Conservation (phyloP, 83 land plant species). For the Diphasiastrum complanatum region DNA sequence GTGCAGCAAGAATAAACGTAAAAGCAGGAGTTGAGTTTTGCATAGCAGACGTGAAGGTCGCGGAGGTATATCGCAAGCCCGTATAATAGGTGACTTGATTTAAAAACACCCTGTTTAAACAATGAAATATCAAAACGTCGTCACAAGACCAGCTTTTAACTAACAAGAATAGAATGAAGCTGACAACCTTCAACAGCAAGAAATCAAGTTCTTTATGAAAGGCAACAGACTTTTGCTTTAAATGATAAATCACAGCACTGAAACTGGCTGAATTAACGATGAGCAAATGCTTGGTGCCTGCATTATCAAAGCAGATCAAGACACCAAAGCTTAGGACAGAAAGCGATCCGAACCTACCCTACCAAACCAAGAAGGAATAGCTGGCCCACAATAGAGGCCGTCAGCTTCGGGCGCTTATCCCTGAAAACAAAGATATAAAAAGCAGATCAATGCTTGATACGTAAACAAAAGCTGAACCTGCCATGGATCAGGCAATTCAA, state of each 20-base stretch:
- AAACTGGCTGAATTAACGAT: not conserved
- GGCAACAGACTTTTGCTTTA: not conserved
- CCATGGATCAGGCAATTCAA: too few species aligned
- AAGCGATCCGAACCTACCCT: too few species aligned
- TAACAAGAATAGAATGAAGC: not conserved
- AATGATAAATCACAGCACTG: not conserved
- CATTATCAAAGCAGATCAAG: not conserved
- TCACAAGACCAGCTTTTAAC: not conserved
- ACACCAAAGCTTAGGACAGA: not conserved
- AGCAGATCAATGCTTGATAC: too few species aligned
- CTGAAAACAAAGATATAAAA: too few species aligned
- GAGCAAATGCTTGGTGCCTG: not conserved
- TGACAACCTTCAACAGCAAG: not conserved
- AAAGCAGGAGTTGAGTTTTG: not conserved
- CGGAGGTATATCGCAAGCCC: not conserved
- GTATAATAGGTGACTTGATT: not conserved
- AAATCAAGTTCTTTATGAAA: not conserved
- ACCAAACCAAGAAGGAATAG: too few species aligned
- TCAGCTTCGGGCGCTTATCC: too few species aligned
- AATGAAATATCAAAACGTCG: not conserved
- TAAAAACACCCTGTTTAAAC: not conserved
- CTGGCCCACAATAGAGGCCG: not conserved
- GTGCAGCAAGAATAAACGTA: not conserved
- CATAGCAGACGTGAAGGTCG: not conserved
- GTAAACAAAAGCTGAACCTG: too few species aligned